Percentiles rank a stretch among this genome's conserved stretches.
These are phyloP conservation scores for Stephanodiscus minutulus DNA, from an alignment of 108 stramenopile species.

Conservation along the genomic window DNA sequence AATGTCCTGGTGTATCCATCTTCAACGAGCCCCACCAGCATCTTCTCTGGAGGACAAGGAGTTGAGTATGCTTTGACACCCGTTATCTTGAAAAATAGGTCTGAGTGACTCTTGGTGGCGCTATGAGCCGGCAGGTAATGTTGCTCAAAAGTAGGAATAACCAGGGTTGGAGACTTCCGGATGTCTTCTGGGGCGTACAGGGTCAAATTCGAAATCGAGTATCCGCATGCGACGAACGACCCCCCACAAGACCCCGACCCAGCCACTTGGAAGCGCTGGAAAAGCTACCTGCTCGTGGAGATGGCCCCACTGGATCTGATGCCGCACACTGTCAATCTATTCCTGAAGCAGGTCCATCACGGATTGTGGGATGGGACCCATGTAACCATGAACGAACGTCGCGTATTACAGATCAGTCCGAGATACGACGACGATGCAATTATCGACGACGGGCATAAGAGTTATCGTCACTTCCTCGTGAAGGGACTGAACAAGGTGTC, in stretches of 20 bases:
- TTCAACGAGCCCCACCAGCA: no score
- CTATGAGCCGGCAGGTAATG: no score
- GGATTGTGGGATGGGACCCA: conserved; percentile 71
- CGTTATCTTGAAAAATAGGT: no score
- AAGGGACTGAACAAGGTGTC: conserved; percentile 50
- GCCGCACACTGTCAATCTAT: conserved; percentile 83
- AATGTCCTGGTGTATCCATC: no score
- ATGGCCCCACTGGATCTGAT: conserved; percentile 75
- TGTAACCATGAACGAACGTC: conserved; percentile 69
- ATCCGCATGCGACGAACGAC: conserved; percentile 19
- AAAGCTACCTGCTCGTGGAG: conserved; percentile 55
- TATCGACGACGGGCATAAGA: neutral
- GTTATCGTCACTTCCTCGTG: conserved; percentile 38
- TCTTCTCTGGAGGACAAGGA: no score
- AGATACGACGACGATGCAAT: conserved; percentile 24
- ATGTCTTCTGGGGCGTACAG: no score
- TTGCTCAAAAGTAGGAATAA: no score
- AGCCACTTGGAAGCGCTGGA: conserved; percentile 19
- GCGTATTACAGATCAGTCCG: conserved; percentile 67
- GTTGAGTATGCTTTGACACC: no score
- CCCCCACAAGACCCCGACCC: conserved; percentile 17
- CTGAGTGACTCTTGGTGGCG: no score
- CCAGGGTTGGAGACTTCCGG: no score
- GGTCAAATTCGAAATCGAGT: conserved; percentile 54
- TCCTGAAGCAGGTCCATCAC: conserved; percentile 84